Conservation (phyloP, 768 basidiomycete species). For the Kwoniella pini region DNA sequence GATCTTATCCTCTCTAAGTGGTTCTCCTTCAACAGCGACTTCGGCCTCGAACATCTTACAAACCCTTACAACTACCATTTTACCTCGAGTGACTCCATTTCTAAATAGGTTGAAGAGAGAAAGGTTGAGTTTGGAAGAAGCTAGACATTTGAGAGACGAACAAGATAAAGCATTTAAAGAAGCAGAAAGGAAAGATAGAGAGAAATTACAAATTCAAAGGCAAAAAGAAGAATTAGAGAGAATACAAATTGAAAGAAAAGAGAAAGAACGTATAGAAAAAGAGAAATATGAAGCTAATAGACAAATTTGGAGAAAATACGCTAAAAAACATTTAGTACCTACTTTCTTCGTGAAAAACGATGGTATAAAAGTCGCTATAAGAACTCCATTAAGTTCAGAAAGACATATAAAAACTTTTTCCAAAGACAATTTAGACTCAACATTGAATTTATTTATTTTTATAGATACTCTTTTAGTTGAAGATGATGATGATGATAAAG, state of each 20-base stretch:
- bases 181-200: constrained; percentile 67
- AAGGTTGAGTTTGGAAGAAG: constrained; percentile 55
- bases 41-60: constrained; percentile 65
- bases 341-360: constrained; percentile 11
- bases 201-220: constrained; percentile 62
- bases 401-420: constrained; percentile 43
- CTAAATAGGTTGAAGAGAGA: constrained; percentile 65
- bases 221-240: constrained; percentile 59
- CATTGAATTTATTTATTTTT: constrained; percentile 39
- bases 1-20: constrained; percentile 82
- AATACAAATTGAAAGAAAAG: constrained; percentile 30
- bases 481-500: constrained; percentile 2
- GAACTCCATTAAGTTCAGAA: constrained; percentile 39
- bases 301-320: constrained; percentile 64
- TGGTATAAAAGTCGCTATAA: constrained; percentile 49
- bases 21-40: constrained; percentile 64
- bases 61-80: constrained; percentile 69
- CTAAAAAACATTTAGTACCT: constrained; percentile 59
- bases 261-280: constrained; percentile 38
- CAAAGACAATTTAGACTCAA: constrained; percentile 17
- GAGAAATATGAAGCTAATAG: constrained; percentile 45
- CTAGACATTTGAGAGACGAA: constrained; percentile 67
- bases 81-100: constrained; percentile 79
- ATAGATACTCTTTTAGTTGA: constrained; percentile 51
- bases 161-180: constrained; percentile 75